Conservation (phyloP, 2,329 filamentous ascomycete species). For the Penicillium sp. region DNA sequence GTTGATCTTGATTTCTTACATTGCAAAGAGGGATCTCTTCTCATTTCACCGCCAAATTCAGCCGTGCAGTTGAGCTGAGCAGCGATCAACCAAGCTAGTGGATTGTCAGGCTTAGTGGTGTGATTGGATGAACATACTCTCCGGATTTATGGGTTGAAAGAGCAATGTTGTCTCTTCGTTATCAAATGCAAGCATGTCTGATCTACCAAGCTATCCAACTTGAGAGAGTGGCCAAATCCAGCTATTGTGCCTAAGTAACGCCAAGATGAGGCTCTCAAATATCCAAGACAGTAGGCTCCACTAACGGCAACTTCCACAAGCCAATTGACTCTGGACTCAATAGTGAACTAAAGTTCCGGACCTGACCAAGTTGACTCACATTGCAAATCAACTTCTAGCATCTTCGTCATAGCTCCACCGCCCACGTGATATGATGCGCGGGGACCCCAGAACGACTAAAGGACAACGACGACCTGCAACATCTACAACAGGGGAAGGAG, state of each 20-base stretch:
- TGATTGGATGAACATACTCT: conserved; percentile 7
- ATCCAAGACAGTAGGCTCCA: background rate
- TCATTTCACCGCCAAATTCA: conserved; percentile 20
- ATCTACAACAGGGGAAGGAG: conserved; percentile 17
- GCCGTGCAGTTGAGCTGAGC: background rate
- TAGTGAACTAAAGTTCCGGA: too few relatives aligned
- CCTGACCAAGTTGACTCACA: background rate
- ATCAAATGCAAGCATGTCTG: background rate
- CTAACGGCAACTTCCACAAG: background rate
- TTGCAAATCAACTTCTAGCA: conserved; percentile 32
- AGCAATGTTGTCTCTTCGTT: background rate
- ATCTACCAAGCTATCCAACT: background rate
- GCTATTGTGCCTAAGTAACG: background rate
- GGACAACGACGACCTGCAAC: conserved; percentile 29
- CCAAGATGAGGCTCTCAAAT: background rate
- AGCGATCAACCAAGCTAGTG: too few relatives aligned
- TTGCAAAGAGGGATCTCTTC: background rate
- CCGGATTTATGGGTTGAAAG: background rate
- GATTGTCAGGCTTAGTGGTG: too few relatives aligned
- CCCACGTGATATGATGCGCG: conserved; percentile 42
- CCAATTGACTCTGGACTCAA: background rate
- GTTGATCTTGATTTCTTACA: background rate
- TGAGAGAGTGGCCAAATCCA: background rate
- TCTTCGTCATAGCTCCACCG: conserved; percentile 37
- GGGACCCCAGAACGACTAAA: conserved; percentile 36